Evolutionary conservation across 2,329 filamentous ascomycete genomes (phyloP), one percentile per base, ranked within the genome.

Genomic region (Colletotrichum sp.): DNA sequence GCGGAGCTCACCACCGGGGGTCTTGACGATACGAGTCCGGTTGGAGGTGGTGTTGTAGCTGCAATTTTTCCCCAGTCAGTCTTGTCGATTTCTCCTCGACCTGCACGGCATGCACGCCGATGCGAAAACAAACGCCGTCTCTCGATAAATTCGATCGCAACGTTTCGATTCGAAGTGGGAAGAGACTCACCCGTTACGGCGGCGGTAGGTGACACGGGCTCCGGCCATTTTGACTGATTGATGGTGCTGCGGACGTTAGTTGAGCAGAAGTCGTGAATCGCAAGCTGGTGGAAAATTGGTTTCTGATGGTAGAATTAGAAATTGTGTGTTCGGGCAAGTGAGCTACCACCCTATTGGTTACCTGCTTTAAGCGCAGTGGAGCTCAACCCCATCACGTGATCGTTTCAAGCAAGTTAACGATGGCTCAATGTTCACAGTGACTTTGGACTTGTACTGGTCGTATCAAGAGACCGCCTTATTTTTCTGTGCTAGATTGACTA

Each of bases 11-110:
- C 97, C 97, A 88, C 97, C 97, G 82, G 97, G 97, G 81, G 97
- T 99, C 93, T 97, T 97, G 89, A 98, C 88, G 85, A 97, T 92
- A 86, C 97, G 94, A 87, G 97, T 96, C 89, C 96, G 95, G 94
- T 99, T 98, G 88, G 95, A 98, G 87, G 91, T 91, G 87, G 96
- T 98, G 94, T 98, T 98, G 95, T 98, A 99, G 86, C 95, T 97
- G 85, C 74, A 78, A 52, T 18, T 76, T 62, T 76, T 65, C 64
- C 69, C 48, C 75, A 67, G 77, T 78, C 76, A 80, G 79, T 77
- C 77, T 64, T n/a, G 5, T 21, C 43, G 3, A 1, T 59, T 38
- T 55, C 66, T 59, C 59, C 36, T 67, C 65, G 56, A 26, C 48
- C n/a, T 6, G 48, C 6, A 24, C 58, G 3, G 34, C 34, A 18